phyloP scores from a whole-genome alignment of 441 rosid species.

The Populus hybrid region DNA sequence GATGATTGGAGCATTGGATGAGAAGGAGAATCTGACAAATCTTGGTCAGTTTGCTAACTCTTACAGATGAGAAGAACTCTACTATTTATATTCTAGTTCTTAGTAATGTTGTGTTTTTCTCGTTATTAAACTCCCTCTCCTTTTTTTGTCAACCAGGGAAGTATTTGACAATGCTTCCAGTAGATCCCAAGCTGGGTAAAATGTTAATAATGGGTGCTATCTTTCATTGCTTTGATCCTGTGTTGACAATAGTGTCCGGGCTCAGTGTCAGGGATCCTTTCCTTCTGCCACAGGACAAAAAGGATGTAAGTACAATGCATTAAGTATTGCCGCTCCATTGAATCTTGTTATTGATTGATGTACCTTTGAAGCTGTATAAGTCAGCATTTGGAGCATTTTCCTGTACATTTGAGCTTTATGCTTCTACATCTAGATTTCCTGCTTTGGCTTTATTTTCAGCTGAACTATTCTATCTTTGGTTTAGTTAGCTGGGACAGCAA shows the following conservation, averaged over 20 bases:
- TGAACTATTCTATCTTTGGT: slow-evolving; percentile 20
- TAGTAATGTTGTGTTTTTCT: not conserved
- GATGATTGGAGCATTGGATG: slow-evolving; percentile 91
- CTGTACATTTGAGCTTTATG: not conserved
- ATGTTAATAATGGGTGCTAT: slow-evolving; percentile 98
- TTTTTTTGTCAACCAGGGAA: slow-evolving; percentile 47
- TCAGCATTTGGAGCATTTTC: slow-evolving; percentile 13
- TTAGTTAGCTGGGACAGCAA: slow-evolving; percentile 94
- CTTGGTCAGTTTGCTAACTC: slow-evolving; percentile 64
- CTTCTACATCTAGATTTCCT: not conserved
- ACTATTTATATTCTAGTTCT: slow-evolving; percentile 7
- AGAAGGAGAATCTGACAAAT: slow-evolving; percentile 84
- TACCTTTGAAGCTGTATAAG: slow-evolving; percentile 3
- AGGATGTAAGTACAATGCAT: slow-evolving; percentile 61
- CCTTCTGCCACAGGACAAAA: slow-evolving; percentile 98
- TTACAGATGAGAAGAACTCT: slow-evolving; percentile 15
- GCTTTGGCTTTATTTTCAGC: not conserved
- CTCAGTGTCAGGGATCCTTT: slow-evolving; percentile 99
- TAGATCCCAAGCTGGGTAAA: slow-evolving; percentile 99
- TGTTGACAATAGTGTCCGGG: slow-evolving; percentile 90
- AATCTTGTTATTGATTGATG: not conserved
- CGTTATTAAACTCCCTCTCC: slow-evolving; percentile 10
- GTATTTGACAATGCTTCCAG: slow-evolving; percentile 86
- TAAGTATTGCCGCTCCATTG: not conserved
- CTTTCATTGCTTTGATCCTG: slow-evolving; percentile 92